Base-by-base conservation (phyloP, 2,329 filamentous ascomycete genomes). In the Blumeriella jaapii region DNA sequence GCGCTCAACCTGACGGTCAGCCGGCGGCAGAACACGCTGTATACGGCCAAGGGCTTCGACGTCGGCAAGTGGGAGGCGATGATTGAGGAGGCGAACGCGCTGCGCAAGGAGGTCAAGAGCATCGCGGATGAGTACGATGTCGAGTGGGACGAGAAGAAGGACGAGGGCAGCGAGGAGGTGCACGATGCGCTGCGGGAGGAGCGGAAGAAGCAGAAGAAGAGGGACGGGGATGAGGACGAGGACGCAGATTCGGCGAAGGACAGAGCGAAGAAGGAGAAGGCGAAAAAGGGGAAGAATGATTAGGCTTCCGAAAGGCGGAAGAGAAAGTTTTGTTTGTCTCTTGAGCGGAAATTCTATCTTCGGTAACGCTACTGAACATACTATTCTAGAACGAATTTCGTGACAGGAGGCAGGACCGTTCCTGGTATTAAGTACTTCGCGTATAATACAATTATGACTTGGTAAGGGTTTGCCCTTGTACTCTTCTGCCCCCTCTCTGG, bases 91-190 rank as follows among this genome's bases (percentile, higher is more conserved):
- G 83, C 77, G 0, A 94, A 93, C 54, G 61, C 68, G 2, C 58
- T 94, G 44, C 63, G 86, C 5, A 71, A 69, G 44, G 87, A 95
- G 59, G 82, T 95, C 56, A 82, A 80, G 59, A 68, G 69, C 11
- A 72, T 93, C 6, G 85, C 87, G 0, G 72, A 77, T 20, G 85
- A 94, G 59, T 94, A 94, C 55, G 85, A 93, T 49, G 83, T 87
- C 6, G 83, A 89, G 33, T 94, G 85, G 83, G 74, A 93, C 50
- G 84, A 91, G 61, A 69, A 67, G 41, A 64, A 63, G 43, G 82
- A 93, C 46, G 73, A 89, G 33, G 75, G 74, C 9, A 71, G 71
- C n/a, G 73, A 79, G 49, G 69, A 80, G 19, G 68, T 76, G 0
- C 68, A 66, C 55, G 61, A 73, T 47, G 66, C 67, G 11, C 54